Evolutionary conservation across 129 eudicot species (phyloP).

Genomic region (Mikania micrantha): DNA sequence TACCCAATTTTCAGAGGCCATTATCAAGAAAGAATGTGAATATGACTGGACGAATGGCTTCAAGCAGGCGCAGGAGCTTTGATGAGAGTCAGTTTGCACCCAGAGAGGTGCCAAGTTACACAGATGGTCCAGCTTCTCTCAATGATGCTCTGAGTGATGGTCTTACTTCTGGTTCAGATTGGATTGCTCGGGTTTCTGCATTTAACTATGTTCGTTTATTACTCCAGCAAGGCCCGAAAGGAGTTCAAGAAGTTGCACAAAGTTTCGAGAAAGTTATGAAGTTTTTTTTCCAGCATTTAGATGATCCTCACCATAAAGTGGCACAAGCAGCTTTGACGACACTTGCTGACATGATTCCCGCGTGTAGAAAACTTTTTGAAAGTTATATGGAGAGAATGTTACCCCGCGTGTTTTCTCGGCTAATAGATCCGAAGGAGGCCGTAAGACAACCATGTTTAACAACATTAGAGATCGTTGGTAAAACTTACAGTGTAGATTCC

Average conservation of each 20-base stretch:
- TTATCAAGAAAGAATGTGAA: constrained; percentile 67
- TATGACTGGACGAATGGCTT: constrained; percentile 55
- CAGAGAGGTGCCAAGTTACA: constrained; percentile 62
- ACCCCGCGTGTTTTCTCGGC: constrained; percentile 87
- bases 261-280: constrained; percentile 97
- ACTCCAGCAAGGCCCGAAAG: constrained; percentile 77
- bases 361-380: constrained; percentile 85
- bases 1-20: constrained; percentile 93
- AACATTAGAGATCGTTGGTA: constrained; percentile 72
- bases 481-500: constrained; percentile 84
- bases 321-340: constrained; percentile 98
- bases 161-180: constrained; percentile 72
- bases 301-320: constrained; percentile 98
- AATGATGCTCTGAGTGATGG: constrained; percentile 82
- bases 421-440: constrained; percentile 87
- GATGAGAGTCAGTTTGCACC: constrained; percentile 73
- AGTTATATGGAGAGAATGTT: constrained; percentile 88
- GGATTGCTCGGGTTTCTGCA: constrained; percentile 97
- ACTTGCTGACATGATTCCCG: constrained; percentile 86
- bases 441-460: constrained; percentile 79
- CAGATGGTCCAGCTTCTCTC: constrained; percentile 79
- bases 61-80: constrained; percentile 78
- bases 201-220: constrained; percentile 70
- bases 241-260: constrained; percentile 80
- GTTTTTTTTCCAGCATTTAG: constrained; percentile 83